A percentile compares a stretch with the other conserved stretches of the same genome.
Conservation (phyloP, 305 asterid species). For the Fraxinus sp. region DNA sequence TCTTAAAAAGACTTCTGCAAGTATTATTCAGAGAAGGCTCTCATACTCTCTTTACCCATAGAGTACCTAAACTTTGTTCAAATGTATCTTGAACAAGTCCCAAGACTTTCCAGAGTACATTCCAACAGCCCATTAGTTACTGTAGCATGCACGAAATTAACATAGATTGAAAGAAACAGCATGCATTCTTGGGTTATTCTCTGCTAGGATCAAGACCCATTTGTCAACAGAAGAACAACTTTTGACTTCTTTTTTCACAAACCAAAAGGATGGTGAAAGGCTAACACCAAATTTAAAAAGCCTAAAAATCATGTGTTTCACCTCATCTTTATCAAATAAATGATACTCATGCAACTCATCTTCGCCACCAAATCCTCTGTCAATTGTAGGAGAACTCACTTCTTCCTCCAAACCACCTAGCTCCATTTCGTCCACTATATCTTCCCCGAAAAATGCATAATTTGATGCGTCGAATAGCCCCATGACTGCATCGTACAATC, state of each 20-base stretch:
- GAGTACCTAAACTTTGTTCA: background rate
- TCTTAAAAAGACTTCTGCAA: background rate
- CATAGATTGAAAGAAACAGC: background rate
- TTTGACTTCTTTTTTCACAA: background rate
- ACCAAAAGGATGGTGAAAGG: constrained; percentile 6
- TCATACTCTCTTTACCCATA: background rate
- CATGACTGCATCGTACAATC: constrained; percentile 45
- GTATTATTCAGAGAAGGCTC: background rate
- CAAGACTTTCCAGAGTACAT: background rate
- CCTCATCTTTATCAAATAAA: constrained; percentile 83
- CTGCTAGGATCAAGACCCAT: background rate
- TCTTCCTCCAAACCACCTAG: constrained; percentile 64
- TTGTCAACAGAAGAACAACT: background rate
- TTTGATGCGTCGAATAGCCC: constrained; percentile 75
- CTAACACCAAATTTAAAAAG: background rate
- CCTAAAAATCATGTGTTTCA: constrained; percentile 14
- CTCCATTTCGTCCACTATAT: constrained; percentile 49
- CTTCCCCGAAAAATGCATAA: constrained; percentile 76
- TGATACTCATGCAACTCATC: constrained; percentile 74
- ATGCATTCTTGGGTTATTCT: background rate
- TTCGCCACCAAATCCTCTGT: constrained; percentile 30
- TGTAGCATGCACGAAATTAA: background rate
- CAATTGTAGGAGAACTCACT: constrained; percentile 31
- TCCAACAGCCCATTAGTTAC: background rate
- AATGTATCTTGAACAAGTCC: background rate